These are phyloP conservation scores for Babjeviella inositovora DNA, from an alignment of 805 yeast species.

Conservation along the genomic window DNA sequence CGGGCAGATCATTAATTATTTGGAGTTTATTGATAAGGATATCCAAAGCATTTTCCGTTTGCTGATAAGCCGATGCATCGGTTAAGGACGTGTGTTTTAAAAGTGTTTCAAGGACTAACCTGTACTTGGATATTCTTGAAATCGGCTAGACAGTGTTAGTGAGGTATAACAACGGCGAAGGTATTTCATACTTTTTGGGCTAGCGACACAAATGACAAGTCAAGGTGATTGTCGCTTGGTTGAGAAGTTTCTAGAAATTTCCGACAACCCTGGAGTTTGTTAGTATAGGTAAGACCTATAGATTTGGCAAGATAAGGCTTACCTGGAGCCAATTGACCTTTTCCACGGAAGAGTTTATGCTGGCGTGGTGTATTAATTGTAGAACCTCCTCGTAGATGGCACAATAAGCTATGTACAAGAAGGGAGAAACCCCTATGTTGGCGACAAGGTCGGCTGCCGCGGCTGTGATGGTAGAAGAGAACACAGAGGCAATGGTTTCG, in stretches of 20 bases:
- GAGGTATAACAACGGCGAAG: too few relatives aligned
- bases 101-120: constrained; percentile 28
- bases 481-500: too few relatives aligned
- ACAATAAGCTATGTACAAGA: too few relatives aligned
- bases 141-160: too few relatives aligned
- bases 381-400: constrained; percentile 14
- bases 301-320: too few relatives aligned
- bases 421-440: too few relatives aligned
- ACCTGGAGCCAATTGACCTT: constrained; percentile 6
- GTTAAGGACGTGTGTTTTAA: constrained; percentile 9
- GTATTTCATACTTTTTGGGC: too few relatives aligned
- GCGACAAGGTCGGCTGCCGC: too few relatives aligned
- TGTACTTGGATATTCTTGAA: constrained; percentile 29
- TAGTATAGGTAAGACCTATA: too few relatives aligned
- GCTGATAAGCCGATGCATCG: constrained; percentile 4
- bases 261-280: constrained; percentile 15
- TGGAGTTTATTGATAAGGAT: constrained; percentile 8
- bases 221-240: constrained; percentile 15
- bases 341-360: constrained; percentile 3
- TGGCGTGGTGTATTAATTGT: constrained; percentile 11
- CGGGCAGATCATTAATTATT: constrained; percentile 10
- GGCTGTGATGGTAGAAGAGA: too few relatives aligned
- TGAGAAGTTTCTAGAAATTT: constrained; percentile 23
- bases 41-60: constrained; percentile 4
- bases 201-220: constrained; percentile 35